Evolutionary conservation across 2,329 filamentous ascomycete genomes (phyloP).

Genomic region (Pseudofabraea citricarpa): DNA sequence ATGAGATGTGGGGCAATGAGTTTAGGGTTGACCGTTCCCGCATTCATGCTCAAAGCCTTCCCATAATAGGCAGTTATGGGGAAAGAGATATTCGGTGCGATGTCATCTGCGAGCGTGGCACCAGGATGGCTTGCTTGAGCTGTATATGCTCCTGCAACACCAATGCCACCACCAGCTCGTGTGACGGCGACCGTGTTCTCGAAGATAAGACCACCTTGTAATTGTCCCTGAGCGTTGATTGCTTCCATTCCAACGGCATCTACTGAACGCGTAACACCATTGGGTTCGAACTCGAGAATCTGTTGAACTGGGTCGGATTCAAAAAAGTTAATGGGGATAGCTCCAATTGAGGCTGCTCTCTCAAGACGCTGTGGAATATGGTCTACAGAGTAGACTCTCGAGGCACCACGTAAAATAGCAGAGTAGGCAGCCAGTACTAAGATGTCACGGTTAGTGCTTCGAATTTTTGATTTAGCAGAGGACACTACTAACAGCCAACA

Average conservation of each 20-base stretch:
- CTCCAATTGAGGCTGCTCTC: conserved; percentile 25
- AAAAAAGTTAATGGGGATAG: conserved; percentile 30
- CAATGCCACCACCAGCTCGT: neutral
- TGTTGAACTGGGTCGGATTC: conserved; percentile 23
- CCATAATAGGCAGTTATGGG: neutral
- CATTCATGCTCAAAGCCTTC: neutral
- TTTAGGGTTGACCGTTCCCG: neutral
- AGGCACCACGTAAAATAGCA: conserved; percentile 28
- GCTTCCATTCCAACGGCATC: conserved; percentile 23
- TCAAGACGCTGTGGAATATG: conserved; percentile 22
- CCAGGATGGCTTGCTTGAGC: neutral
- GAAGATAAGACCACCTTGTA: conserved; percentile 16
- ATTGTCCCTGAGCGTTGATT: conserved; percentile 15
- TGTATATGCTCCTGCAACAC: neutral
- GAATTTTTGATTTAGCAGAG: too few species aligned
- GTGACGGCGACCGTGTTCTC: conserved; percentile 18
- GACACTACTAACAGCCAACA: too few species aligned
- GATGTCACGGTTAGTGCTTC: too few species aligned
- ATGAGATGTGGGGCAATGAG: neutral
- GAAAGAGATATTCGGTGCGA: neutral
- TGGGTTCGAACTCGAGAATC: conserved; percentile 20
- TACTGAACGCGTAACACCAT: conserved; percentile 19
- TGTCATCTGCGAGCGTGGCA: neutral
- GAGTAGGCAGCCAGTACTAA: conserved; percentile 28
- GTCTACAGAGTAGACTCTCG: conserved; percentile 28